phyloP scores from a whole-genome alignment of 345 rosid genomes.

The Sonneratia caseolaris region DNA sequence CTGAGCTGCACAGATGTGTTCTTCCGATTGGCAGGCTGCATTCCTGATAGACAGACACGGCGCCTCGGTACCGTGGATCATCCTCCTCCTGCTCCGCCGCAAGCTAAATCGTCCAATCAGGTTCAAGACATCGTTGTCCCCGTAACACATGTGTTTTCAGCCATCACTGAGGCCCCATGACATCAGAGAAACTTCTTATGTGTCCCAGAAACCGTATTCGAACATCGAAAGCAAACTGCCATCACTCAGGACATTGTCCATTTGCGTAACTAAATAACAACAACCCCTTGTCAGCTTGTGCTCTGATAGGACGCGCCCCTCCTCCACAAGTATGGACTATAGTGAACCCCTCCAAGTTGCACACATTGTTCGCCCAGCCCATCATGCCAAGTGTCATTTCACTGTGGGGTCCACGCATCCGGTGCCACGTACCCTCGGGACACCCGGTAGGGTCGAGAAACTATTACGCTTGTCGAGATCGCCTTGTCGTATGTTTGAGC shows the following conservation, averaged over 20 bases:
- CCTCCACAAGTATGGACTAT: background rate
- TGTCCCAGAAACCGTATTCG: background rate
- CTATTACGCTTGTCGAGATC: too few species aligned
- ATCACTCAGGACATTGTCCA: background rate
- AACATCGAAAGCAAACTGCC: background rate
- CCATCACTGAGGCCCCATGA: background rate
- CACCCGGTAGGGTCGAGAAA: too few species aligned
- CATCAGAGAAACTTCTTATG: background rate
- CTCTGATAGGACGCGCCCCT: background rate
- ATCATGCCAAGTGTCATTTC: conserved; percentile 1
- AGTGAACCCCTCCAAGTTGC: background rate
- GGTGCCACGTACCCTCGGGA: background rate
- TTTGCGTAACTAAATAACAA: background rate
- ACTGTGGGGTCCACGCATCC: background rate
- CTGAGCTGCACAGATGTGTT: background rate
- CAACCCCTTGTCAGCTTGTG: background rate
- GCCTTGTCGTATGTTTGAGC: too few species aligned
- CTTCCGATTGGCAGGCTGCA: background rate
- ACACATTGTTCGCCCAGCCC: background rate
- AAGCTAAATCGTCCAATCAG: background rate
- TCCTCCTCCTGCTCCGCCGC: background rate
- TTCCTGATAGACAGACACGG: background rate
- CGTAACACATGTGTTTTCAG: background rate
- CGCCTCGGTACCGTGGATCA: background rate
- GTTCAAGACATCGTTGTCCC: background rate